A percentile compares a stretch with the other conserved stretches of the same genome.
These are phyloP conservation scores for Rhodocollybia butyracea DNA, from an alignment of 768 basidiomycete genomes.

Conservation along the genomic window DNA sequence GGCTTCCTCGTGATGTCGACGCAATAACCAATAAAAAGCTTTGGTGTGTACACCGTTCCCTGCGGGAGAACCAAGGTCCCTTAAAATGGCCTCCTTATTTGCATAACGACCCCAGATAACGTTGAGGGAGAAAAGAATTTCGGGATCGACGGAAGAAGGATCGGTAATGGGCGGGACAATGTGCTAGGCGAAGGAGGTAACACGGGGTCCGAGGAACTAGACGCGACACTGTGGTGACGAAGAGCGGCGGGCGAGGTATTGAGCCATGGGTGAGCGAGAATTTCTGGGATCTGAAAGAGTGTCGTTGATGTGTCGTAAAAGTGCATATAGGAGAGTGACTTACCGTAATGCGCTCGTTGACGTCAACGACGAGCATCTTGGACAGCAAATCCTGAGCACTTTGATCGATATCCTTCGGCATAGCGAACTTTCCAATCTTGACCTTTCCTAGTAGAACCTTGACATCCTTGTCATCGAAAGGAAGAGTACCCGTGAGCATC, in stretches of 20 bases:
- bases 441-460: conserved; percentile 79
- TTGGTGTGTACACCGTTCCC: conserved; percentile 77
- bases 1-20: conserved; percentile 67
- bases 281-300: conserved; percentile 71
- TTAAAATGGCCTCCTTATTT: conserved; percentile 51
- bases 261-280: conserved; percentile 85
- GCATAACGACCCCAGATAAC: conserved; percentile 83
- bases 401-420: conserved; percentile 79
- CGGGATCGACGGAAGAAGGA: conserved; percentile 67
- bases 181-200: conserved; percentile 63
- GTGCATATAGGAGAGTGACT: conserved; percentile 18
- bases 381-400: conserved; percentile 80
- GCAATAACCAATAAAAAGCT: conserved; percentile 84
- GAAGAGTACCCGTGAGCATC: conserved; percentile 84
- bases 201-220: conserved; percentile 22
- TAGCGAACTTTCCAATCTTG: conserved; percentile 79
- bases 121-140: conserved; percentile 73
- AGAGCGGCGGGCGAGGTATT: conserved; percentile 30
- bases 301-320: conserved; percentile 1
- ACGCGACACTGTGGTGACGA: conserved; percentile 14
- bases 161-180: conserved; percentile 69
- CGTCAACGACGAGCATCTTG: conserved; percentile 88
- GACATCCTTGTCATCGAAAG: conserved; percentile 91
- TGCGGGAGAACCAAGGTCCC: conserved; percentile 66
- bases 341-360: conserved; percentile 76